A percentile compares a stretch with the other conserved stretches of the same genome.
phyloP scores from a whole-genome alignment of 176 grass and related monocot species.

The Avena sativa region DNA sequence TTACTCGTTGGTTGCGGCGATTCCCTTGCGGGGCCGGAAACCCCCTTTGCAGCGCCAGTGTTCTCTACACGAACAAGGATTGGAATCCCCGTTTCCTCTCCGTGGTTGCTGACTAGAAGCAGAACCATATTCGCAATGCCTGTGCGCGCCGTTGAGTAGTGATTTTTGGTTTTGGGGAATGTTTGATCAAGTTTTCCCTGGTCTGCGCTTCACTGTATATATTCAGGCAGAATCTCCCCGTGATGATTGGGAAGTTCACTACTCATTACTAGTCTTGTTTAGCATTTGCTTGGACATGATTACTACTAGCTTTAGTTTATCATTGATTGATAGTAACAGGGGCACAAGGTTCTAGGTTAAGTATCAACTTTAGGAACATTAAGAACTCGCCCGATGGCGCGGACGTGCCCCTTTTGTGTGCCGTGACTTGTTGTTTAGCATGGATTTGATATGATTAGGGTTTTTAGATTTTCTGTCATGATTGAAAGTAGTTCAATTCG shows the following conservation, averaged over 20 bases:
- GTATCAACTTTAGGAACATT: background rate
- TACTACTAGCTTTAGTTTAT: background rate
- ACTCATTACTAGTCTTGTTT: background rate
- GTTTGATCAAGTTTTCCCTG: background rate
- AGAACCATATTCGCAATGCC: background rate
- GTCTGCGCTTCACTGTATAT: background rate
- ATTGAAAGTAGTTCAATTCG: background rate
- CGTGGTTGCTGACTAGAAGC: background rate
- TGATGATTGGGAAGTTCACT: background rate
- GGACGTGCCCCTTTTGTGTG: background rate
- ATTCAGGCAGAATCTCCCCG: background rate
- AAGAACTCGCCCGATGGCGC: background rate
- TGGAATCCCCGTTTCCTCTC: background rate
- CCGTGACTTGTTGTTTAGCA: background rate
- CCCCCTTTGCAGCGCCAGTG: background rate
- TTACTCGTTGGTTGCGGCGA: constrained; percentile 10
- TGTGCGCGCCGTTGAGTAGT: background rate
- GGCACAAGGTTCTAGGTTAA: background rate
- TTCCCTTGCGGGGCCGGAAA: background rate
- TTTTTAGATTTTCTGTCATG: background rate
- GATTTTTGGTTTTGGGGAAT: background rate
- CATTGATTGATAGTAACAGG: background rate
- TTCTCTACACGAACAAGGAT: background rate
- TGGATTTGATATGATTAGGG: background rate
- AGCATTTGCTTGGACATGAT: background rate